phyloP scores from a whole-genome alignment of 1,284 basidiomycete genomes.

The Marasmius oreades region DNA sequence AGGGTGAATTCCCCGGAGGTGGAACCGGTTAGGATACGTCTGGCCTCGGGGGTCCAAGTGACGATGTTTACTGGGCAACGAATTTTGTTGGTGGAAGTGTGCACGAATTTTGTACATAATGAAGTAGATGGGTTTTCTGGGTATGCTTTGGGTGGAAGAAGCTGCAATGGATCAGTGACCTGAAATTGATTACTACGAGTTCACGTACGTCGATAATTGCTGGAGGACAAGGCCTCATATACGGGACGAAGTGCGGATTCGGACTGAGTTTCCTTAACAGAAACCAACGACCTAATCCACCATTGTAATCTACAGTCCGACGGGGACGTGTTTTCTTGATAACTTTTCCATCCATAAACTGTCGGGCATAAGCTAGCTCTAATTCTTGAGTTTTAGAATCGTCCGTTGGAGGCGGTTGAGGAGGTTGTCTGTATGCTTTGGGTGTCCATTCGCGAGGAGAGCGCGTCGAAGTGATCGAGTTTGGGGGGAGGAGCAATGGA shows the following conservation, averaged over 20 bases:
- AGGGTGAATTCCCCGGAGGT: conserved; percentile 98
- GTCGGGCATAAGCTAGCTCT: conserved; percentile 70
- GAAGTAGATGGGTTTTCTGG: conserved; percentile 87
- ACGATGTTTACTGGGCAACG: conserved; percentile 96
- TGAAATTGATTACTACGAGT: conserved; percentile 19
- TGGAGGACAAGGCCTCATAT: conserved; percentile 77
- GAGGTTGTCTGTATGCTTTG: conserved; percentile 41
- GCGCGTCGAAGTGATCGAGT: conserved; percentile 30
- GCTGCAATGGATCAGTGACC: conserved; percentile 42
- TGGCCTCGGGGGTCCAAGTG: conserved; percentile 93
- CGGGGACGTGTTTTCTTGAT: conserved; percentile 90
- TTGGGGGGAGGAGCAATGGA: conserved; percentile 41
- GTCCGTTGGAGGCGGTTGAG: conserved; percentile 75
- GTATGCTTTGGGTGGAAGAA: conserved; percentile 91
- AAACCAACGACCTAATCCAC: conserved; percentile 79
- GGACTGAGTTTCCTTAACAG: conserved; percentile 54
- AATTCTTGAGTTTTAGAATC: conserved; percentile 71
- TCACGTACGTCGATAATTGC: conserved; percentile 77
- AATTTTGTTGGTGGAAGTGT: conserved; percentile 98
- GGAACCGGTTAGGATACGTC: conserved; percentile 90
- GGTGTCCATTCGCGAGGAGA: conserved; percentile 54
- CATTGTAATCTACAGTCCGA: conserved; percentile 93
- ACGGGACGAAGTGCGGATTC: conserved; percentile 41
- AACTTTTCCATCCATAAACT: conserved; percentile 67
- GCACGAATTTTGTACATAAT: conserved; percentile 92